phyloP scores from a whole-genome alignment of 2,329 filamentous ascomycete genomes.

The Fusarium coicis region DNA sequence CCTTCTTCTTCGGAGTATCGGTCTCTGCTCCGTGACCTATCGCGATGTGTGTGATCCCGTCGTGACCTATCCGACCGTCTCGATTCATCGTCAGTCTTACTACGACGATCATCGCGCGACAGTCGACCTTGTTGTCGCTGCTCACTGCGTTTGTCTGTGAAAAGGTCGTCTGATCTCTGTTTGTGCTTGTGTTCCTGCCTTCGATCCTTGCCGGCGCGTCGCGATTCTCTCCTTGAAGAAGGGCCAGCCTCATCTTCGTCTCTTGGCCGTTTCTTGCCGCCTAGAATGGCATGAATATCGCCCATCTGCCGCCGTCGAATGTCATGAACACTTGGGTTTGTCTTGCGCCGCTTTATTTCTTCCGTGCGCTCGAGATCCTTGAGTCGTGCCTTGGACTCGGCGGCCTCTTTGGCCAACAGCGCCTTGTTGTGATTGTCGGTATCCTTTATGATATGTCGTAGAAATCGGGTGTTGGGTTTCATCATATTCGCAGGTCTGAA shows the following conservation, averaged over 20 bases:
- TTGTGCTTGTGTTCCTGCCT: conserved; percentile 10
- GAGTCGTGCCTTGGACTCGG: conserved; percentile 79
- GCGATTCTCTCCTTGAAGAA: conserved; percentile 33
- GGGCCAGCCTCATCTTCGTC: conserved; percentile 35
- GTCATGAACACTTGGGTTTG: conserved; percentile 59
- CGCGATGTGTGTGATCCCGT: conserved; percentile 29
- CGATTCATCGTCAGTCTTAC: conserved; percentile 27
- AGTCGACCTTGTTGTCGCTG: conserved; percentile 42
- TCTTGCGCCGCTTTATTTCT: conserved; percentile 56
- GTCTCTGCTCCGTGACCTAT: conserved; percentile 33
- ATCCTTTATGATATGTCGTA: conserved; percentile 87
- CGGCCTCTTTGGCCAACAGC: conserved; percentile 83
- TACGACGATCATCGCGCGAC: conserved; percentile 33
- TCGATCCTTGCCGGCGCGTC: conserved; percentile 5
- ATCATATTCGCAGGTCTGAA: conserved; percentile 73
- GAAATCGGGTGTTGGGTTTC: conserved; percentile 91
- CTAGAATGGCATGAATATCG: conserved; percentile 68
- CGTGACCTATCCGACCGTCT: conserved; percentile 20
- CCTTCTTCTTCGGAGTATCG: conserved; percentile 21
- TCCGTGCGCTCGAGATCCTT: conserved; percentile 65
- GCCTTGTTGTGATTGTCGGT: conserved; percentile 91
- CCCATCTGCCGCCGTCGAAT: conserved; percentile 69
- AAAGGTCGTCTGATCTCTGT: conserved; percentile 33
- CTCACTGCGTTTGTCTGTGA: conserved; percentile 31
- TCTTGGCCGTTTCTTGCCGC: conserved; percentile 53